Evolutionary conservation across 2,329 filamentous ascomycete species (phyloP), one percentile per base, ranked within the genome.

Genomic region (Calonectria leucothoes): DNA sequence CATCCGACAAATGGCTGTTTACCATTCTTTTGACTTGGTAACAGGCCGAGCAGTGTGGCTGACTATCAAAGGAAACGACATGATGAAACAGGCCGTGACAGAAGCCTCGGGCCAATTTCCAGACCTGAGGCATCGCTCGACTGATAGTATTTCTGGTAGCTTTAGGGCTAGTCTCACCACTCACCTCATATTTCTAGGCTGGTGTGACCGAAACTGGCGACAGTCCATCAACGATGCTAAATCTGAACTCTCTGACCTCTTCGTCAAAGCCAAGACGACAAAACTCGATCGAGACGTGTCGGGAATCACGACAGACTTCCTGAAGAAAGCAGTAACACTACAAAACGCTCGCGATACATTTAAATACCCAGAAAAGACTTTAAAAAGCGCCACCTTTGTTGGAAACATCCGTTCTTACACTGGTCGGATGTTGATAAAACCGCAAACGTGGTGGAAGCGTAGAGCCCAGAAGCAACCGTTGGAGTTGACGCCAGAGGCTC

Each of bases 1-100:
- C 4, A 68, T 77, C 4, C 27, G 74, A 14, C 75, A 77, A 31
- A 75, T 71, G 61, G 71, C 73, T 4, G 74, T 77, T 1, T 72
- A 74, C 31, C 75, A 77, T 20, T 61, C 69, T 3, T 77, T 74
- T 66, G 75, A 77, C 27, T 15, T 77, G 11, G 37, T 42, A 1
- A 75, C 52, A 0, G 75, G 73, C 0, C 63, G 52, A 8, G 59
- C 74, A 0, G 23, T 77, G 6, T 75, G 71, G 73, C 42, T 75
- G 5, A 74, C 61, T 11, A 49, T 77, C 39, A 77, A 77, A 35
- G 59, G 69, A 12, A 77, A 75, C 15, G 20, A 31, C 4, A 25
- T 66, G 0, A 63, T 74, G 65, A 63, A 64, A 11, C n/a, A 66
- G 6, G 70, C 45, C 8, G 57, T 75, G n/a, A 69, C 57, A 35